Base-by-base conservation (phyloP, 257 asterid species). In the Nicotiana tabacum region DNA sequence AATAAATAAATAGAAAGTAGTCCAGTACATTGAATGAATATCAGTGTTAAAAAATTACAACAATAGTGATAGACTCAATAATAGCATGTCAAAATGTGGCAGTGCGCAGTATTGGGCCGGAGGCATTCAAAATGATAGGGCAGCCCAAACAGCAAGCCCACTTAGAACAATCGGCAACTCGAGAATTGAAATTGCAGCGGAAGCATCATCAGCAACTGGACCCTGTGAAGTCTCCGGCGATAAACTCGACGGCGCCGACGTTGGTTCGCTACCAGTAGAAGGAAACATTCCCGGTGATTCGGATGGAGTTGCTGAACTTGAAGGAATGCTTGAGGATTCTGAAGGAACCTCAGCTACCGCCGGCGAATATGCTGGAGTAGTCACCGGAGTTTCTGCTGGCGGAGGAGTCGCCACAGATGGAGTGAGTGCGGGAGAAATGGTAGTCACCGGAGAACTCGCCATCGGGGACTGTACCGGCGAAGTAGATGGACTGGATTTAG, bases 221-320 rank as follows among this genome's bases (percentile, higher is more conserved):
- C 89, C 90, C 56, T 53, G 88, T 9, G 94, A 82, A 61, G 81
- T 85, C 53, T 72, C 95, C 83, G 97, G 95, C 3, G 90, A 85
- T n/a, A 86, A 91, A 84, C 85, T 77, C 33, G 88, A 85, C 24
- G 94, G 93, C 46, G 90, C 48, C 0, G 86, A 57, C 70, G 76
- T 81, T 10, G 90, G 90, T 0, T 70, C 90, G 48, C 85, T 86
- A 61, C 91, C 84, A 58, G 82, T 85, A 2, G 94, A 87, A 12
- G 94, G 94, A 18, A 90, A 85, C 9, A 83, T 55, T 21, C 17
- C 86, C 55, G 92, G 90, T 9, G 97, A 83, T 17, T 56, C 86
- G 15, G 90, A 79, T 0, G 93, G 93, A 3, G 92, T 82, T 0
- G 88, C 89, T 0, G 93, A 88, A 83, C 84, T 88, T 27, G 94